phyloP scores from a whole-genome alignment of 345 rosid genomes.

The Adansonia digitata region DNA sequence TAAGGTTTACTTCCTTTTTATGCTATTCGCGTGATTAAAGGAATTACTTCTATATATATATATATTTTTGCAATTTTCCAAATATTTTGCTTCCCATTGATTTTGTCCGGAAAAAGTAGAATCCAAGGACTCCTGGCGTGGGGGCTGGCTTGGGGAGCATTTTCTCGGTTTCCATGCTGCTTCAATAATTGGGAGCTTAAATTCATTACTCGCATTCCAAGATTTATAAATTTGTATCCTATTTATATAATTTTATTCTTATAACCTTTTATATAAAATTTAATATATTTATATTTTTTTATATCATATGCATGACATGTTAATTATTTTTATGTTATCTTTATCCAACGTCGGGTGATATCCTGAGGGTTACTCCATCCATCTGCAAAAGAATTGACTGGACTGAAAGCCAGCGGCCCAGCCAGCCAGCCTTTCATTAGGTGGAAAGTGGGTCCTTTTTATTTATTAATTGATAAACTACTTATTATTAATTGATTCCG shows the following conservation, averaged over 20 bases:
- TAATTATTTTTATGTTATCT: too few species aligned
- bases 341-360: too few species aligned
- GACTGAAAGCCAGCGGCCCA: background rate
- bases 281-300: too few species aligned
- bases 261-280: too few species aligned
- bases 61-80: background rate
- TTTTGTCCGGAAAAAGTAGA: background rate
- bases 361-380: slow-evolving; percentile 2
- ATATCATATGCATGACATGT: too few species aligned
- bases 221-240: too few species aligned
- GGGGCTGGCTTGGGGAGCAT: background rate
- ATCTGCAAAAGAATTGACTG: background rate
- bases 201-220: too few species aligned
- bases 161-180: background rate
- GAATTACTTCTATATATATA: background rate
- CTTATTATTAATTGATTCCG: background rate
- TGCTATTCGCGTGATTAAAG: slow-evolving; percentile 24
- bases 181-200: background rate
- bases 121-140: background rate
- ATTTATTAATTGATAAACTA: too few species aligned
- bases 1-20: slow-evolving; percentile 3
- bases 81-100: background rate
- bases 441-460: background rate
- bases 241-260: too few species aligned
- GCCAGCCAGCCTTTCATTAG: background rate